These are phyloP conservation scores for Aspergillus bridgeri DNA, from an alignment of 495 filamentous ascomycete genomes.

Conservation along the genomic window DNA sequence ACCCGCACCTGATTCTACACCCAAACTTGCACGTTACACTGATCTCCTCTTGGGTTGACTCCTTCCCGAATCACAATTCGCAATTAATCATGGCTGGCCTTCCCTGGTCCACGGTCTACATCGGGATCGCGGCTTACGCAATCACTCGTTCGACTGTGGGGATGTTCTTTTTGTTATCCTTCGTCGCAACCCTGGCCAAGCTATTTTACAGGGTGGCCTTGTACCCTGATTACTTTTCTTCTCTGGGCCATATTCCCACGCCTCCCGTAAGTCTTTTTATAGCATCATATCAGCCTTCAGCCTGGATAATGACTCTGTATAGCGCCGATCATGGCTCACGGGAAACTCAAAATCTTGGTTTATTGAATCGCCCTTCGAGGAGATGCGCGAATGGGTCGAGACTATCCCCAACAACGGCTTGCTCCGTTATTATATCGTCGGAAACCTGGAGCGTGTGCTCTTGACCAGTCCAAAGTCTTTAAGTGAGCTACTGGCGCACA, in stretches of 20 bases:
- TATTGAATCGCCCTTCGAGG: conserved; percentile 50
- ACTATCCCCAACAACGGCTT: conserved; percentile 75
- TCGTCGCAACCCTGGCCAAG: conserved; percentile 22
- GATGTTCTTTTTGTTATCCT: conserved; percentile 22
- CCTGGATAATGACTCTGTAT: not conserved
- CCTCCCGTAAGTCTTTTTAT: conserved; percentile 47
- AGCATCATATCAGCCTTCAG: not conserved
- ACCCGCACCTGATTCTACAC: too few species aligned
- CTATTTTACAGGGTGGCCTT: conserved; percentile 52
- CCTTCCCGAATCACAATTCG: not conserved
- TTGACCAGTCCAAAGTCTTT: conserved; percentile 63
- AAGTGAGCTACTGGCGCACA: conserved; percentile 60
- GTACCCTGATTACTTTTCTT: conserved; percentile 72
- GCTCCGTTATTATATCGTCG: conserved; percentile 63
- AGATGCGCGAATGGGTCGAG: conserved; percentile 60
- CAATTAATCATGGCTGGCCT: conserved; percentile 11
- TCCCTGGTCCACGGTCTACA: conserved; percentile 20
- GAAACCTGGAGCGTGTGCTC: conserved; percentile 70
- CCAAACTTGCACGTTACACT: not conserved
- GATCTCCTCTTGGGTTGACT: too few species aligned
- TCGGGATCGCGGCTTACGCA: conserved; percentile 29
- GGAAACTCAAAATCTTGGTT: conserved; percentile 28
- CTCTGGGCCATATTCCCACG: conserved; percentile 60
- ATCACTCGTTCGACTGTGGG: conserved; percentile 26
- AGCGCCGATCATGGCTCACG: conserved; percentile 36